Evolutionary conservation across 345 rosid species (phyloP).

Genomic region (Lepidium aucheri): DNA sequence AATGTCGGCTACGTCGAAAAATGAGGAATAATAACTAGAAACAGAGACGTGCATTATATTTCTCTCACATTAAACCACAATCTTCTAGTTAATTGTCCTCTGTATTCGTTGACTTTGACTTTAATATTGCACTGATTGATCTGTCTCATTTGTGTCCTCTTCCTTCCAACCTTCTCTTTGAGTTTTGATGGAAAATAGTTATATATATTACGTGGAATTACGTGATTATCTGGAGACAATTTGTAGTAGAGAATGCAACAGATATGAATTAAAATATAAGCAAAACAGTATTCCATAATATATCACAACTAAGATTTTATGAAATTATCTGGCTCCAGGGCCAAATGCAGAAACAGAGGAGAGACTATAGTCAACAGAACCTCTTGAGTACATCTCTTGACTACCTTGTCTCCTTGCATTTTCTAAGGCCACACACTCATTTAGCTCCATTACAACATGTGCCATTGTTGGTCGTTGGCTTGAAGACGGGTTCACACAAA

Average conservation of each 20-base stretch:
- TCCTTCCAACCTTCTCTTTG: too few species aligned
- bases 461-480: conserved; percentile 38
- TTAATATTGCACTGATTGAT: background rate
- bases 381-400: background rate
- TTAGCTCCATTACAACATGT: conserved; percentile 30
- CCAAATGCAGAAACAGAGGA: conserved; percentile 8
- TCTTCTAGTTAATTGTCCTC: background rate
- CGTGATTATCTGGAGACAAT: too few species aligned
- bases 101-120: conserved; percentile 9
- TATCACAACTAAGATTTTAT: background rate
- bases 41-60: background rate
- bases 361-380: background rate
- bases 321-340: conserved; percentile 20
- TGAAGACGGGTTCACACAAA: conserved; percentile 24
- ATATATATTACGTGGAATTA: too few species aligned
- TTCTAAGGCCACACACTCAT: conserved; percentile 27
- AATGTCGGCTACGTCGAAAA: background rate
- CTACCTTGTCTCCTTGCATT: conserved; percentile 10
- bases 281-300: too few species aligned
- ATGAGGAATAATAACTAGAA: background rate
- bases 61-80: background rate
- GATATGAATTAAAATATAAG: too few species aligned
- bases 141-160: background rate
- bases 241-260: too few species aligned
- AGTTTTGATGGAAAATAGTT: too few species aligned